Conservation (phyloP, 768 basidiomycete species). For the Boletus bicolor region DNA sequence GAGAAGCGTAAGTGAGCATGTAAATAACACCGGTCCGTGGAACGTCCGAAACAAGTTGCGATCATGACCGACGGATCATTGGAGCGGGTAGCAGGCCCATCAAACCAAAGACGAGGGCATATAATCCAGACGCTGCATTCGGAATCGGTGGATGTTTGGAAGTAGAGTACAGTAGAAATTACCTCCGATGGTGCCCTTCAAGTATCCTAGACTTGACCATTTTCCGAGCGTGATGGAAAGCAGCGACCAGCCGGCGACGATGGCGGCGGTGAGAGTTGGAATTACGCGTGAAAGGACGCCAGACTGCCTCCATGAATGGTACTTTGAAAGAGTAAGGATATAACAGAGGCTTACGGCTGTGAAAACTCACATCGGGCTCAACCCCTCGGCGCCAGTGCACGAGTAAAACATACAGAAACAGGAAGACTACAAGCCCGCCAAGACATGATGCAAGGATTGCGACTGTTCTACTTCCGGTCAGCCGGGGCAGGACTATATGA, state of each 20-base stretch:
- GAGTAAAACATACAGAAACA: conserved; percentile 73
- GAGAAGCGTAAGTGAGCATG: neutral
- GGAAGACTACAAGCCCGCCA: conserved; percentile 55
- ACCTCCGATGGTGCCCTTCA: conserved; percentile 65
- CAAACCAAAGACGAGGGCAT: conserved; percentile 68
- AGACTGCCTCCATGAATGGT: conserved; percentile 71
- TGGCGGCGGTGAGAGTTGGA: conserved; percentile 66
- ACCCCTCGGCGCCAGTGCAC: conserved; percentile 65
- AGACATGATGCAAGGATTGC: conserved; percentile 54
- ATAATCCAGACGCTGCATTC: conserved; percentile 59
- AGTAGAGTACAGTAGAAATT: conserved; percentile 5
- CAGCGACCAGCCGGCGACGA: conserved; percentile 66
- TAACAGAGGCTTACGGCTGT: neutral
- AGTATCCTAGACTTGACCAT: conserved; percentile 63
- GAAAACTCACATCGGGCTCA: conserved; percentile 60
- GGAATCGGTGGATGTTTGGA: neutral
- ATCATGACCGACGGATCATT: conserved; percentile 42
- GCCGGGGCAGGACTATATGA: neutral
- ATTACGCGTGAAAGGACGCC: conserved; percentile 65
- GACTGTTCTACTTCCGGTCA: conserved; percentile 40
- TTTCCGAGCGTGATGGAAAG: conserved; percentile 61
- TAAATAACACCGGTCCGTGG: neutral
- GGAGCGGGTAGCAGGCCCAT: conserved; percentile 71
- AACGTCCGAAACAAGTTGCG: conserved; percentile 32
- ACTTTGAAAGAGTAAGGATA: conserved; percentile 40